phyloP scores from a whole-genome alignment of 176 grass and related monocot genomes.

The Musa beccarii region DNA sequence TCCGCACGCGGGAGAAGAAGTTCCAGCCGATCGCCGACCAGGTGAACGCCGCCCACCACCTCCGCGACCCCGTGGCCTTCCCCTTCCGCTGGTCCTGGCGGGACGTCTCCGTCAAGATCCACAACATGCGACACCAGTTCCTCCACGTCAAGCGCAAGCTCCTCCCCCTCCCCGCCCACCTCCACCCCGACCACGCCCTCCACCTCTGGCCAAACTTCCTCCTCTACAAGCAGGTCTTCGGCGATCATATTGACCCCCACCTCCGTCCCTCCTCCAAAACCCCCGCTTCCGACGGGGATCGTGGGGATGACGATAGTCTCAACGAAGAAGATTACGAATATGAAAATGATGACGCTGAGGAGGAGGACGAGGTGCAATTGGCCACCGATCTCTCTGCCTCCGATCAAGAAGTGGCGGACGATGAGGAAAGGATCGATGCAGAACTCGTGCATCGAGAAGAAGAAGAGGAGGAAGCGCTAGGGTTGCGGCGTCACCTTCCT shows the following conservation, averaged over 20 bases:
- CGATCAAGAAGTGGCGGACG: background rate
- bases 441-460: background rate
- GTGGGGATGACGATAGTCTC: background rate
- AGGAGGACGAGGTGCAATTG: background rate
- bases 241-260: background rate
- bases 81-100: constrained; percentile 17
- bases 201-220: constrained; percentile 20
- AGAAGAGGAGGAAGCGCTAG: constrained; percentile 4
- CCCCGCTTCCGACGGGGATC: background rate
- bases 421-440: background rate
- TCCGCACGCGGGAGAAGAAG: constrained; percentile 4
- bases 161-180: background rate
- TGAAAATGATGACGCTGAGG: background rate
- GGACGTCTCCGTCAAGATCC: constrained; percentile 21
- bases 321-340: background rate
- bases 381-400: background rate
- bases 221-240: constrained; percentile 21
- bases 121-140: constrained; percentile 24
- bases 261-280: background rate
- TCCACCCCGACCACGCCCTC: background rate
- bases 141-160: constrained; percentile 21
- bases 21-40: constrained; percentile 12
- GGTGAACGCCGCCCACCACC: constrained; percentile 10
- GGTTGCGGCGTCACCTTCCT: background rate
- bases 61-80: constrained; percentile 8